These are phyloP conservation scores for Apiospora arundinis DNA, from an alignment of 2,329 filamentous ascomycete genomes.

Conservation along the genomic window DNA sequence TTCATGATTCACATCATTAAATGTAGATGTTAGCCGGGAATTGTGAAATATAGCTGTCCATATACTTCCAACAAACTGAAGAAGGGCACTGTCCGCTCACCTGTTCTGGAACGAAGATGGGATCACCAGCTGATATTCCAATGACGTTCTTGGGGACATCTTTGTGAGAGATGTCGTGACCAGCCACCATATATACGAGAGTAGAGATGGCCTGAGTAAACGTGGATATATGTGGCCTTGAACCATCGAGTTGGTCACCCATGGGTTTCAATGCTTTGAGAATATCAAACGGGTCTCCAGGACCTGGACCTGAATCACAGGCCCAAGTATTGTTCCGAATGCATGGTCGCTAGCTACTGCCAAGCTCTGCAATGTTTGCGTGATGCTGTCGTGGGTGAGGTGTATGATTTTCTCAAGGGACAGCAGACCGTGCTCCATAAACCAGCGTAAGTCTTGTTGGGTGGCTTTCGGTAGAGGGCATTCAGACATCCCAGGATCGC, in stretches of 20 bases:
- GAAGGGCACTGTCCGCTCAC: neutral
- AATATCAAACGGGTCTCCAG: neutral
- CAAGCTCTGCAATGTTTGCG: neutral
- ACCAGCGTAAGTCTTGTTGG: neutral
- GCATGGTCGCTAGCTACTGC: neutral
- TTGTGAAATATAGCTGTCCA: neutral
- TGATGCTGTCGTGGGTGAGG: neutral
- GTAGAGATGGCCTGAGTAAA: neutral
- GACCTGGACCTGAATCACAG: neutral
- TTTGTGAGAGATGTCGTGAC: neutral
- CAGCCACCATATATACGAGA: neutral
- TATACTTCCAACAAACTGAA: neutral
- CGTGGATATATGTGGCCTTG: neutral
- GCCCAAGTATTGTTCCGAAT: neutral
- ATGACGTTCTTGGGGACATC: neutral
- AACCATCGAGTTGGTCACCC: no score
- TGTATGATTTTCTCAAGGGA: neutral
- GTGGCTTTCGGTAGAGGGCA: neutral
- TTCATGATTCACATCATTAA: neutral
- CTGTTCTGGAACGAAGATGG: neutral
- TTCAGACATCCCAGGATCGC: neutral
- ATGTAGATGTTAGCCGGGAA: neutral
- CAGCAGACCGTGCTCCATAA: neutral
- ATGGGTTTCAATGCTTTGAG: neutral
- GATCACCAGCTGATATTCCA: constrained; percentile 17